phyloP scores from a whole-genome alignment of 2,329 filamentous ascomycete genomes.

The Verticillium zaregamsianum region DNA sequence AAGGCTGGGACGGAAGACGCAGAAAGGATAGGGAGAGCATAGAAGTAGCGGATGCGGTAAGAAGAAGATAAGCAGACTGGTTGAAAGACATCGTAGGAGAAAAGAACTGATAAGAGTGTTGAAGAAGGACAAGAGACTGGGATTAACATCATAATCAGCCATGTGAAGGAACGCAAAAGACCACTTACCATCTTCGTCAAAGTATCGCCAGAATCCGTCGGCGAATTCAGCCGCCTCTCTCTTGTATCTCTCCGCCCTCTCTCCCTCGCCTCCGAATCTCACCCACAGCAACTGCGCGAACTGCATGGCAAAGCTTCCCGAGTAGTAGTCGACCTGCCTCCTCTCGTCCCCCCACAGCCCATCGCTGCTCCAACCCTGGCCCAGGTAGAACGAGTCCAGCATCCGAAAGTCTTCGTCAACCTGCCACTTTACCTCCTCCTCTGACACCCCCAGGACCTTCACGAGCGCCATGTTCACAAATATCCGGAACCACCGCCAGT shows the following conservation, averaged over 20 bases:
- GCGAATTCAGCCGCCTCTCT: slow-evolving; percentile 31
- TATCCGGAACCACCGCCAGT: slow-evolving; percentile 42
- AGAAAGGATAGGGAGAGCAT: not conserved
- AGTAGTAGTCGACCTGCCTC: slow-evolving; percentile 39
- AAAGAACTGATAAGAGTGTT: too few species aligned
- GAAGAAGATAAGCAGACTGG: too few species aligned
- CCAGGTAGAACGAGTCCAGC: slow-evolving; percentile 33
- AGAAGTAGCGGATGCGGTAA: too few species aligned
- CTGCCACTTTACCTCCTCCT: not conserved
- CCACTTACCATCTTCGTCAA: slow-evolving; percentile 31
- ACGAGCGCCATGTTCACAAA: slow-evolving; percentile 36
- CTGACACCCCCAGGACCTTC: slow-evolving; percentile 22
- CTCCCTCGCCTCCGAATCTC: slow-evolving; percentile 34
- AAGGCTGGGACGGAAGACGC: not conserved
- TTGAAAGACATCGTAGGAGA: not conserved
- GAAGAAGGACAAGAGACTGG: not conserved
- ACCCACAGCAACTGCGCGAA: slow-evolving; percentile 39
- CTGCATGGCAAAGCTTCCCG: slow-evolving; percentile 41
- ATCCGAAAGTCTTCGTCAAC: slow-evolving; percentile 25
- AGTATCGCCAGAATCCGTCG: slow-evolving; percentile 34
- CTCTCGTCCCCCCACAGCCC: slow-evolving; percentile 29
- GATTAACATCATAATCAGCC: too few species aligned
- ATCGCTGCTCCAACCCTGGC: slow-evolving; percentile 36
- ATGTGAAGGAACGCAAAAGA: not conserved
- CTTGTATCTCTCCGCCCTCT: slow-evolving; percentile 28